Evolutionary conservation across 805 yeast genomes (phyloP).

Genomic region (Zygotorulaspora florentina): DNA sequence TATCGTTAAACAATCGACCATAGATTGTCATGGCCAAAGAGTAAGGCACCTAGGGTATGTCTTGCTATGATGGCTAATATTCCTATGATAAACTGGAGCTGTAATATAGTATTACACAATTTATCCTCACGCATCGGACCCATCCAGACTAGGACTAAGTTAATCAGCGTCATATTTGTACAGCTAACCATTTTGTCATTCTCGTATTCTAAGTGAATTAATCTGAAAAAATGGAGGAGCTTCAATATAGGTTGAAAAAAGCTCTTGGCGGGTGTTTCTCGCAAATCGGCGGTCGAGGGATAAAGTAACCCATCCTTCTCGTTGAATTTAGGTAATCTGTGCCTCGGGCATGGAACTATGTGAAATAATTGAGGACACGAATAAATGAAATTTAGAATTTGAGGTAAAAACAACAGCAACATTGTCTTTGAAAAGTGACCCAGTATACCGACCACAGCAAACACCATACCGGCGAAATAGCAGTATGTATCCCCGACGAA

Average conservation of each 20-base stretch:
- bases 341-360: constrained; percentile 91
- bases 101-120: constrained; percentile 57
- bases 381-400: constrained; percentile 82
- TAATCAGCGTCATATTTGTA: constrained; percentile 85
- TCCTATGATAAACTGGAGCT: constrained; percentile 64
- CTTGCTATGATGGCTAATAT: constrained; percentile 61
- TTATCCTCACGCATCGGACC: constrained; percentile 89
- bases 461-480: constrained; percentile 97
- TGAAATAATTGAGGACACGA: constrained; percentile 90
- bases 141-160: constrained; percentile 73
- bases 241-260: constrained; percentile 37
- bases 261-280: constrained; percentile 34
- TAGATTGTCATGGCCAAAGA: constrained; percentile 87
- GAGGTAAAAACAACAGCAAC: constrained; percentile 82
- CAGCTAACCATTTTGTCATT: constrained; percentile 39
- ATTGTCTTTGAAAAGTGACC: constrained; percentile 96
- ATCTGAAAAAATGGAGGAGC: constrained; percentile 44
- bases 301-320: constrained; percentile 64
- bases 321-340: constrained; percentile 79
- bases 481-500: constrained; percentile 99
- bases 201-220: constrained; percentile 45
- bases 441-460: constrained; percentile 91
- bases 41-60: constrained; percentile 78
- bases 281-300: constrained; percentile 57
- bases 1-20: constrained; percentile 32